phyloP scores from a whole-genome alignment of 2,329 filamentous ascomycete species.

The Ophiosphaerella herpotricha region DNA sequence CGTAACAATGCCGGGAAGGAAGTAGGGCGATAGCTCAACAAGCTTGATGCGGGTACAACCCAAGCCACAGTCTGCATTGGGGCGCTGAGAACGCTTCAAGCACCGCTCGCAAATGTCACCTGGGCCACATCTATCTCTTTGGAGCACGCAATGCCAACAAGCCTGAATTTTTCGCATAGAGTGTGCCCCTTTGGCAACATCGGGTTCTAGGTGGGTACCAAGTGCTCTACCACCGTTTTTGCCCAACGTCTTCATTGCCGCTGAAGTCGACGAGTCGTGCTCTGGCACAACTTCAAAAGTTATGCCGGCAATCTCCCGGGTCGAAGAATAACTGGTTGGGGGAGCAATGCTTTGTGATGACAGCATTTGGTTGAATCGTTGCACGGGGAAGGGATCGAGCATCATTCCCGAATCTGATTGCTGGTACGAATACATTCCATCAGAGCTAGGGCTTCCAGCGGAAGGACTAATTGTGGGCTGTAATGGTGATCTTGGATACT shows the following conservation, averaged over 20 bases:
- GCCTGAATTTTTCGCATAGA: slow-evolving; percentile 53
- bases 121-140: slow-evolving; percentile 52
- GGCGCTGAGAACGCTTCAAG: slow-evolving; percentile 44
- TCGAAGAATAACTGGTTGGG: slow-evolving; percentile 8
- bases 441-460: slow-evolving; percentile 38
- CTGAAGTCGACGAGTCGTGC: slow-evolving; percentile 26
- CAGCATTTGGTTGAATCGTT: slow-evolving; percentile 10
- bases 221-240: slow-evolving; percentile 47
- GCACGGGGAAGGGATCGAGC: slow-evolving; percentile 21
- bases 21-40: slow-evolving; percentile 49
- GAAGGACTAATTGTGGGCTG: slow-evolving; percentile 33
- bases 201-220: slow-evolving; percentile 43
- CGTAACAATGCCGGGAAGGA: slow-evolving; percentile 50
- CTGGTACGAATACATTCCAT: slow-evolving; percentile 32
- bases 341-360: slow-evolving; percentile 5
- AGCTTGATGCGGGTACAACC: slow-evolving; percentile 54
- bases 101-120: slow-evolving; percentile 48
- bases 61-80: slow-evolving; percentile 49
- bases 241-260: slow-evolving; percentile 20
- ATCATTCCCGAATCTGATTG: slow-evolving; percentile 31
- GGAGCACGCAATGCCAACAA: slow-evolving; percentile 56
- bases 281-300: slow-evolving; percentile 33
- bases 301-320: slow-evolving; percentile 18
- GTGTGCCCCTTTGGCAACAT: slow-evolving; percentile 48
- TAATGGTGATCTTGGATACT: slow-evolving; percentile 21